A percentile compares a stretch with the other conserved stretches of the same genome.
phyloP scores from a whole-genome alignment of 306 rosid genomes.

The Cyamopsis tetragonoloba region DNA sequence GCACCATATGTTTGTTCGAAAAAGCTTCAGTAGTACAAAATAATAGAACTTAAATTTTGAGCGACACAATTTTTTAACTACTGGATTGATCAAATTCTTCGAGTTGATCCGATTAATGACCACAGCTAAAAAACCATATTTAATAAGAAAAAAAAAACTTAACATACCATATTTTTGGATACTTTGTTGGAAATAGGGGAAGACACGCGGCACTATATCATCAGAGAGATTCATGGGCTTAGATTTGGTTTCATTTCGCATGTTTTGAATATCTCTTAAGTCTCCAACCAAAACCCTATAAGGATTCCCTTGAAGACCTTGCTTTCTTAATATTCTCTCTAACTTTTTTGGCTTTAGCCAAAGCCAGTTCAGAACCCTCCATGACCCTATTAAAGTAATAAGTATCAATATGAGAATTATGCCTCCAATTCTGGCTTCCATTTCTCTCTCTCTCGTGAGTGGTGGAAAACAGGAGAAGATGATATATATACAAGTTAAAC shows the following conservation, averaged over 20 bases:
- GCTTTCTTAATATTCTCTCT: conserved; percentile 38
- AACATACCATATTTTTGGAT: not conserved
- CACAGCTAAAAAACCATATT: no score
- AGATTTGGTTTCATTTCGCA: not conserved
- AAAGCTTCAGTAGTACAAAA: no score
- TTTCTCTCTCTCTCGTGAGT: not conserved
- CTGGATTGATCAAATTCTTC: no score
- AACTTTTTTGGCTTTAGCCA: conserved; percentile 56
- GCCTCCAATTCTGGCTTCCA: not conserved
- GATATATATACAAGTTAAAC: no score
- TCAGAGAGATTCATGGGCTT: conserved; percentile 10
- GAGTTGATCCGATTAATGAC: no score
- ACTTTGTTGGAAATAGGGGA: not conserved
- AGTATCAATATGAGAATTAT: not conserved
- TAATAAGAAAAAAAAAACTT: no score
- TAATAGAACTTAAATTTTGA: no score
- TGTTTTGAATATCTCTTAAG: not conserved
- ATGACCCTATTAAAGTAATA: not conserved
- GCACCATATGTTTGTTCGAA: no score
- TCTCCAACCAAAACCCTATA: conserved; percentile 39
- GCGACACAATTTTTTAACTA: no score
- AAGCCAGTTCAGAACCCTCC: conserved; percentile 38
- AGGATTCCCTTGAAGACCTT: conserved; percentile 43
- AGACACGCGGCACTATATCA: not conserved
- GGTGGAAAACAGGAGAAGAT: no score